Conservation (phyloP, 164 flowering plant species). For the Cinnamomum chago region DNA sequence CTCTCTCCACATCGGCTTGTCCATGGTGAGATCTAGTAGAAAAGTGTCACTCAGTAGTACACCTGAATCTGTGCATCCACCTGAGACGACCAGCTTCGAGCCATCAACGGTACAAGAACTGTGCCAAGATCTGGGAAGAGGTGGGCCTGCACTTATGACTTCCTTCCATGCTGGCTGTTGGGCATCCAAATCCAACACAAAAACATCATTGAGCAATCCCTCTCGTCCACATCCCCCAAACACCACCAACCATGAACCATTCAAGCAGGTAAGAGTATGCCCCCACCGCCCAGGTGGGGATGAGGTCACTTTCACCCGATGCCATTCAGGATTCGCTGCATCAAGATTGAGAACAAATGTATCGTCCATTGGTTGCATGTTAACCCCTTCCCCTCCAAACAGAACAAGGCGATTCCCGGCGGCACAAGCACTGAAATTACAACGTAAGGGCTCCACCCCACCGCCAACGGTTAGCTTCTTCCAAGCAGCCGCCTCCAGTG, state of each 20-base stretch:
- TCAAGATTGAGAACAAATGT: conserved; percentile 84
- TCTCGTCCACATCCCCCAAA: conserved; percentile 86
- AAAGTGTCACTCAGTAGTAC: conserved; percentile 73
- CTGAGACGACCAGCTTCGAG: conserved; percentile 75
- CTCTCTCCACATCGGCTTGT: conserved; percentile 77
- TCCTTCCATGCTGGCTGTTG: conserved; percentile 84
- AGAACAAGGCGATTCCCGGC: conserved; percentile 78
- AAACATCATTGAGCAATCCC: conserved; percentile 84
- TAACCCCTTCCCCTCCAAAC: conserved; percentile 87
- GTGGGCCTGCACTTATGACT: conserved; percentile 65
- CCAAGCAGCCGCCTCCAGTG: conserved; percentile 90
- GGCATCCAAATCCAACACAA: conserved; percentile 81
- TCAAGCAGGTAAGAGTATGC: conserved; percentile 72
- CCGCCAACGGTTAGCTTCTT: conserved; percentile 76
- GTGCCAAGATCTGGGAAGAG: conserved; percentile 88
- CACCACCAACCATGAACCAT: conserved; percentile 77
- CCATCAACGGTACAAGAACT: conserved; percentile 86
- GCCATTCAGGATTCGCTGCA: conserved; percentile 68
- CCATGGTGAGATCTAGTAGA: conserved; percentile 61
- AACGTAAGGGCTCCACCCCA: conserved; percentile 77
- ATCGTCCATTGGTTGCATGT: conserved; percentile 93
- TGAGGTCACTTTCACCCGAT: conserved; percentile 54
- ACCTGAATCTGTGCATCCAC: conserved; percentile 89
- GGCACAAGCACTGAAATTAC: conserved; percentile 88
- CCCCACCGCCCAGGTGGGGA: conserved; percentile 97